Evolutionary conservation across 2,329 filamentous ascomycete genomes (phyloP).

Genomic region (Colletotrichum lupini): DNA sequence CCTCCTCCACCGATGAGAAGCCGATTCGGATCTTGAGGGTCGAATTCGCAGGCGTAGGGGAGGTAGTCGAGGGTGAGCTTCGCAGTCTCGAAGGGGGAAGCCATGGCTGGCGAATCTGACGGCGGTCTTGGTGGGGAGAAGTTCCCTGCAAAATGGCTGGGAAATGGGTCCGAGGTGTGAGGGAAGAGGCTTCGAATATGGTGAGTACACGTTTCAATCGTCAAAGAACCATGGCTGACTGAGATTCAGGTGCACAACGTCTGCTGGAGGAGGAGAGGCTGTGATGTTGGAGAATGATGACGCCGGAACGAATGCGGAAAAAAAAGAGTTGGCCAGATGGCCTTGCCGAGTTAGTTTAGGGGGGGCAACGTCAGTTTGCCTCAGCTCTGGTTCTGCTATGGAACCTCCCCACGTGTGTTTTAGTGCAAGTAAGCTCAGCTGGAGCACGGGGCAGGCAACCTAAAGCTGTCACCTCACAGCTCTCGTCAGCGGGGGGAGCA

Average conservation of each 20-base stretch:
- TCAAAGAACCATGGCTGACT: constrained; percentile 13
- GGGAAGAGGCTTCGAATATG: not conserved
- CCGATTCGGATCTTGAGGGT: constrained; percentile 79
- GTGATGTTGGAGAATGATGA: constrained; percentile 9
- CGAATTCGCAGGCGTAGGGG: constrained; percentile 88
- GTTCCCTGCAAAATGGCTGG: constrained; percentile 7
- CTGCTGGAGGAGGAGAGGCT: not conserved
- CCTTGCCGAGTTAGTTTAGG: constrained; percentile 7
- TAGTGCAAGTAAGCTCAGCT: constrained; percentile 26
- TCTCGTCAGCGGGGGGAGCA: not conserved
- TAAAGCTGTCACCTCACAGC: constrained; percentile 8
- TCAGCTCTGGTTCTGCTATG: constrained; percentile 3
- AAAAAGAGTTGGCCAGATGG: constrained; percentile 34
- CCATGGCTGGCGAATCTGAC: constrained; percentile 43
- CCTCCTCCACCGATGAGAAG: constrained; percentile 90
- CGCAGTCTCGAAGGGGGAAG: constrained; percentile 58
- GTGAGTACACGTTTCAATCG: not conserved
- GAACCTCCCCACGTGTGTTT: constrained; percentile 12
- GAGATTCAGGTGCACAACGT: not conserved
- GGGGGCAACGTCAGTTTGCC: constrained; percentile 9
- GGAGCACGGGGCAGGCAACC: constrained; percentile 19
- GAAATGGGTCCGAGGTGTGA: not conserved
- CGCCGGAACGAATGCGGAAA: constrained; percentile 17
- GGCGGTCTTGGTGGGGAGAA: constrained; percentile 8
- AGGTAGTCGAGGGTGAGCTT: constrained; percentile 82